Percentiles rank a stretch among this genome's conserved stretches.
Conservation (phyloP, 2,329 filamentous ascomycete species). For the Coniochaeta prunicola region DNA sequence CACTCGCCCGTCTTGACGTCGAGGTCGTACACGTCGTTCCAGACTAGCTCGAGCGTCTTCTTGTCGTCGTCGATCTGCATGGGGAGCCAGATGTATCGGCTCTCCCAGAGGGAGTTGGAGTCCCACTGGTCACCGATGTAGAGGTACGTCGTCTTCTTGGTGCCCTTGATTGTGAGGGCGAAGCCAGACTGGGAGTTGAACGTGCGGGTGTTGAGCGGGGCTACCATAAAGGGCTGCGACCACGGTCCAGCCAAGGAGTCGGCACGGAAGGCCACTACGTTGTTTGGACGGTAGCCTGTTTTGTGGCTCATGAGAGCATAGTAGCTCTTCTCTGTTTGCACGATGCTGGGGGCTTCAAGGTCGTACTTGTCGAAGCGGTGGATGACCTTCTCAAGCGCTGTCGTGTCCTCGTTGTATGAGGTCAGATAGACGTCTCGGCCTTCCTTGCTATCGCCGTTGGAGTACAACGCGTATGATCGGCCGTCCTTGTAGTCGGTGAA, state of each 20-base stretch:
- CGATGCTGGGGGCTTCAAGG: conserved; percentile 47
- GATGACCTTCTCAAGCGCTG: conserved; percentile 38
- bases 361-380: conserved; percentile 54
- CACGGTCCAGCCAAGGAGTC: conserved; percentile 42
- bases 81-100: conserved; percentile 50
- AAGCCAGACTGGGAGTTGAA: conserved; percentile 47
- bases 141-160: conserved; percentile 39
- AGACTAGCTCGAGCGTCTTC: conserved; percentile 40
- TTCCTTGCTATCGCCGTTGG: conserved; percentile 44
- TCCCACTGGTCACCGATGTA: conserved; percentile 49
- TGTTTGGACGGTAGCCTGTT: conserved; percentile 51
- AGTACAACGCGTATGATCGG: conserved; percentile 45
- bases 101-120: conserved; percentile 48
- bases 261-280: conserved; percentile 48
- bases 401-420: conserved; percentile 39
- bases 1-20: conserved; percentile 43
- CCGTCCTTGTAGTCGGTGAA: conserved; percentile 51
- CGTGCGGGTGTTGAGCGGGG: conserved; percentile 41
- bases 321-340: conserved; percentile 49
- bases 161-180: conserved; percentile 37
- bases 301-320: conserved; percentile 53
- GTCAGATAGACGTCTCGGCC: conserved; percentile 48
- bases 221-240: conserved; percentile 46
- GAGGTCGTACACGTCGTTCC: conserved; percentile 50
- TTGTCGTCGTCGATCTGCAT: conserved; percentile 43